These are phyloP conservation scores for Rhynchospora breviuscula DNA, from an alignment of 176 grass and related monocot genomes.

Conservation along the genomic window DNA sequence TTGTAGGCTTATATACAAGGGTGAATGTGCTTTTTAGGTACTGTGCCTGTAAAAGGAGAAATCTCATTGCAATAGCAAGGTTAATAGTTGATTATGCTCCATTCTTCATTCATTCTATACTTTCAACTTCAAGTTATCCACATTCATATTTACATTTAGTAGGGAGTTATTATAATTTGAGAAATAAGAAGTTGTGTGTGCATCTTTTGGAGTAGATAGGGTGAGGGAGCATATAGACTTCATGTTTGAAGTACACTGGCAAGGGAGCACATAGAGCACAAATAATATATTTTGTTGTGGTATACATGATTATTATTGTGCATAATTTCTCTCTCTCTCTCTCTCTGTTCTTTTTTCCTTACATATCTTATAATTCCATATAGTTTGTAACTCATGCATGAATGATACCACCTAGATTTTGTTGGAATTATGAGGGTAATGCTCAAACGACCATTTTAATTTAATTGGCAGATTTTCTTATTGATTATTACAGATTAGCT, in stretches of 20 bases:
- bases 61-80: background rate
- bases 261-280: background rate
- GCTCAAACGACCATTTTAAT: background rate
- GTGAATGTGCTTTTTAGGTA: background rate
- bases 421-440: background rate
- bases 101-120: background rate
- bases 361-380: background rate
- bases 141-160: background rate
- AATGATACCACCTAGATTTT: background rate
- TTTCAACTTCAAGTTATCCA: background rate
- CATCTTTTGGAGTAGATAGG: background rate
- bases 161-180: too few species aligned
- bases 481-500: conserved; percentile 59
- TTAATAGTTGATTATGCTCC: background rate
- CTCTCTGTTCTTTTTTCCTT: background rate
- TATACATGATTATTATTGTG: background rate
- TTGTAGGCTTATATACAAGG: background rate
- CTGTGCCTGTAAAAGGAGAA: background rate
- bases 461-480: background rate
- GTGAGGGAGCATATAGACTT: background rate
- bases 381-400: background rate
- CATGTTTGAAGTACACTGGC: background rate
- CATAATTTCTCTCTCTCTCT: background rate
- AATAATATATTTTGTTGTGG: background rate
- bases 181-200: background rate